phyloP scores from a whole-genome alignment of 2,329 filamentous ascomycete species.

The Myriosclerotinia curreyana region DNA sequence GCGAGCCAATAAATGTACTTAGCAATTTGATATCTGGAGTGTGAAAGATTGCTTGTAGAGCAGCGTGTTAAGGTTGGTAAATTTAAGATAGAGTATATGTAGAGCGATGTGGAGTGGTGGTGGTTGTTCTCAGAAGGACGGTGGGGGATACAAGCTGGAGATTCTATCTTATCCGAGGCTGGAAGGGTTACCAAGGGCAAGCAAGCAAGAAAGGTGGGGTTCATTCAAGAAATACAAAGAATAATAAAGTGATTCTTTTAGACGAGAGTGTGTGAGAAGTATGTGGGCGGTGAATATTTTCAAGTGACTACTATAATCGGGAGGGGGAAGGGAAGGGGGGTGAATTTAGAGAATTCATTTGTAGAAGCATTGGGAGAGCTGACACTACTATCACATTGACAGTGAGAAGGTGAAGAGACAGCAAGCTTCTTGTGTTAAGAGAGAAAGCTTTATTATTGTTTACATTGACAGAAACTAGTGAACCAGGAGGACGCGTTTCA shows the following conservation, averaged over 20 bases:
- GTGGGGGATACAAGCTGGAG: neutral
- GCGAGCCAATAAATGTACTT: too few relatives aligned
- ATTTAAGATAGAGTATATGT: neutral
- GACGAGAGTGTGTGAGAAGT: neutral
- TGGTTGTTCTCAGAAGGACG: neutral
- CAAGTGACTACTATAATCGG: neutral
- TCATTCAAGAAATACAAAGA: neutral
- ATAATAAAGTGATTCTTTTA: neutral
- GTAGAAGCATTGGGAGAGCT: neutral
- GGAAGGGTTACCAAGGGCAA: neutral
- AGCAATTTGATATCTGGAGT: too few relatives aligned
- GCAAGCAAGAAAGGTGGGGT: neutral
- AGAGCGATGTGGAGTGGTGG: neutral
- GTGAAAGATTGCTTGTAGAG: too few relatives aligned
- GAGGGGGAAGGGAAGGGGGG: neutral
- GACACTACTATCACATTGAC: neutral
- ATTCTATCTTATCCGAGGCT: neutral
- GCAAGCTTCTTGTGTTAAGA: neutral
- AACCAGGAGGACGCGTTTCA: neutral
- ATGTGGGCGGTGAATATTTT: neutral
- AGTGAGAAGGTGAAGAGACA: neutral
- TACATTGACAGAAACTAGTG: slow-evolving; percentile 1
- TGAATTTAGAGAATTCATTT: slow-evolving; percentile 5
- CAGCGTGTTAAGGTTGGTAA: too few relatives aligned
- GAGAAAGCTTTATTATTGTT: neutral